phyloP scores from a whole-genome alignment of 23 red algal species.

The Gracilariopsis chorda region DNA sequence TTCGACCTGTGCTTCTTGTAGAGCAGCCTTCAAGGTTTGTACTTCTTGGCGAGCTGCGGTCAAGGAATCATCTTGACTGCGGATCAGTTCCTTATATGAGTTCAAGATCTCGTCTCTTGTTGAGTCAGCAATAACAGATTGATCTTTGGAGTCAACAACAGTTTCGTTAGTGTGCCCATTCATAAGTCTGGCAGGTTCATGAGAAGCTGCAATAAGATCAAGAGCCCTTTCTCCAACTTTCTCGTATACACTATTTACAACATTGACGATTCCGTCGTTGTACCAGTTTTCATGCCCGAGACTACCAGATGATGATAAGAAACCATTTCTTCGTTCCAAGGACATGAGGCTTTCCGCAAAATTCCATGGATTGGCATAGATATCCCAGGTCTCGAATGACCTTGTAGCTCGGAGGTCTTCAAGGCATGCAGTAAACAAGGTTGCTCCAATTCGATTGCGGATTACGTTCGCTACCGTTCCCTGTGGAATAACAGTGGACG shows the following conservation, averaged over 20 bases:
- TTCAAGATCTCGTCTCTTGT: slow-evolving; percentile 55
- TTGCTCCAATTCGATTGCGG: slow-evolving; percentile 79
- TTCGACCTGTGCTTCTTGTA: slow-evolving; percentile 54
- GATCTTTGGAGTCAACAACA: not conserved
- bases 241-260: slow-evolving; percentile 72
- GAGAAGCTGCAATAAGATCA: not conserved
- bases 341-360: slow-evolving; percentile 1
- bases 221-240: slow-evolving; percentile 6
- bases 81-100: slow-evolving; percentile 89
- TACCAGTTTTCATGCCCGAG: slow-evolving; percentile 77
- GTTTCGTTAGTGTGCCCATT: slow-evolving; percentile 9
- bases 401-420: slow-evolving; percentile 86
- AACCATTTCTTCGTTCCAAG: not conserved
- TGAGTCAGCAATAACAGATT: slow-evolving; percentile 7
- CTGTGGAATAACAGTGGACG: slow-evolving; percentile 36
- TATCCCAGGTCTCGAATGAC: slow-evolving; percentile 35
- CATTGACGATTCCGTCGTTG: not conserved
- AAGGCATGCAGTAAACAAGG: slow-evolving; percentile 70
- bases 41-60: slow-evolving; percentile 38
- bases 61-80: slow-evolving; percentile 67
- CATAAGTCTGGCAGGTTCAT: not conserved
- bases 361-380: not conserved
- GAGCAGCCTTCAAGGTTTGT: slow-evolving; percentile 20
- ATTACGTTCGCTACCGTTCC: slow-evolving; percentile 70
- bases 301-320: slow-evolving; percentile 5